These are phyloP conservation scores for Piloderma croceum DNA, from an alignment of 768 basidiomycete species.

Conservation along the genomic window DNA sequence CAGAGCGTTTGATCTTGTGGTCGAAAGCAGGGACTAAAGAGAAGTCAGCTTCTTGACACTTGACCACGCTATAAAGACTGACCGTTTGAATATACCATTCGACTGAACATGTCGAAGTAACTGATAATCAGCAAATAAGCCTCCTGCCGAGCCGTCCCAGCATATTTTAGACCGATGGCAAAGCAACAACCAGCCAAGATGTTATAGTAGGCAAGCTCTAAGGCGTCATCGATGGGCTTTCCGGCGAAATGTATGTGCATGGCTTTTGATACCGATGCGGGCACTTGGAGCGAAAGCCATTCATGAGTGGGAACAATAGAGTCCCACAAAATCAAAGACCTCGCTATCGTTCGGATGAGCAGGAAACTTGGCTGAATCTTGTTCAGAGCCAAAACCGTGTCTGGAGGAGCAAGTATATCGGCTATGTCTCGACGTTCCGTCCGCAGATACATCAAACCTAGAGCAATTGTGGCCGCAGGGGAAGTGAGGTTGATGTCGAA, in stretches of 20 bases:
- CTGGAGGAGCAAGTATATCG: conserved; percentile 77
- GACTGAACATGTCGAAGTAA: conserved; percentile 76
- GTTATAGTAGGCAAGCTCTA: conserved; percentile 88
- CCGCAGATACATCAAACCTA: conserved; percentile 90
- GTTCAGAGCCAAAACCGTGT: conserved; percentile 73
- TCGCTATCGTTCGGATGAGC: conserved; percentile 71
- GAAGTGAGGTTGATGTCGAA: conserved; percentile 91
- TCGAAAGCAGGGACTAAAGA: conserved; percentile 72
- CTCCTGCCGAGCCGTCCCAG: conserved; percentile 87
- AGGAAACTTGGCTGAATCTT: conserved; percentile 86
- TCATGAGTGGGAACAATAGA: conserved; percentile 61
- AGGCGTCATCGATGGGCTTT: conserved; percentile 56
- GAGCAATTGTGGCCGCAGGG: conserved; percentile 82
- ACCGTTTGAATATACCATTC: conserved; percentile 66
- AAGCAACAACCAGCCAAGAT: conserved; percentile 90
- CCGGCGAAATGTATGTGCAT: conserved; percentile 47
- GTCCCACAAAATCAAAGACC: conserved; percentile 84
- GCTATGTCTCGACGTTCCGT: conserved; percentile 83
- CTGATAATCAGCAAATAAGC: conserved; percentile 80
- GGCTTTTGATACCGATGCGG: conserved; percentile 54
- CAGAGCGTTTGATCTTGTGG: conserved; percentile 80
- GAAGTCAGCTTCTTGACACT: conserved; percentile 5
- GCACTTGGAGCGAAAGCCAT: conserved; percentile 73
- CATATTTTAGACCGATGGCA: conserved; percentile 86
- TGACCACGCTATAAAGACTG: conserved; percentile 20